Percentiles rank a stretch among this genome's conserved stretches.
These are phyloP conservation scores for Penicillium olsonii DNA, from an alignment of 2,329 filamentous ascomycete genomes.

Conservation along the genomic window DNA sequence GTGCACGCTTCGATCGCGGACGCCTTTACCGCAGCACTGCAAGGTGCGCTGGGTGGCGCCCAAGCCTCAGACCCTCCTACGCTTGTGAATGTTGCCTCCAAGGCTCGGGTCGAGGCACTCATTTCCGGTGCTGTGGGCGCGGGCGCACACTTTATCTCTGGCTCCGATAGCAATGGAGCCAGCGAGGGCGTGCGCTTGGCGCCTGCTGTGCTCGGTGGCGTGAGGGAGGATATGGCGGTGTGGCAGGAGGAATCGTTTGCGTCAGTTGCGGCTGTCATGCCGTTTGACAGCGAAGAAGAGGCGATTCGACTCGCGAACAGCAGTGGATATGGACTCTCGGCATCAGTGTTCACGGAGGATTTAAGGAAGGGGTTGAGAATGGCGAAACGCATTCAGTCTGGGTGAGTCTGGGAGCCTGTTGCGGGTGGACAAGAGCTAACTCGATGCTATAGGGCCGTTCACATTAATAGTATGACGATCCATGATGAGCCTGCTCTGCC, in stretches of 20 bases:
- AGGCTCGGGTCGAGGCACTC: constrained; percentile 43
- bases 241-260: constrained; percentile 76
- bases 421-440: constrained; percentile 6
- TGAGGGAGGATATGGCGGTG: constrained; percentile 69
- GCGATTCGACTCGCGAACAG: constrained; percentile 74
- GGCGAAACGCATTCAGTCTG: constrained; percentile 64
- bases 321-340: constrained; percentile 72
- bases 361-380: constrained; percentile 59
- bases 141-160: constrained; percentile 36
- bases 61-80: constrained; percentile 34
- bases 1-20: constrained; percentile 57
- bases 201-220: constrained; percentile 66
- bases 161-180: constrained; percentile 17
- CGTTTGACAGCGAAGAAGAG: constrained; percentile 63
- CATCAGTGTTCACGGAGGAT: constrained; percentile 72
- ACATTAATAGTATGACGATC: constrained; percentile 66
- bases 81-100: constrained; percentile 48
- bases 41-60: constrained; percentile 41
- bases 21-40: constrained; percentile 55
- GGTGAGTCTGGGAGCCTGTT: constrained; percentile 38
- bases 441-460: constrained; percentile 47
- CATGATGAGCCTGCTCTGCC: constrained; percentile 64
- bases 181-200: constrained; percentile 50
- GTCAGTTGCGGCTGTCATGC: constrained; percentile 67
- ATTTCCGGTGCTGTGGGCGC: constrained; percentile 30